Evolutionary conservation across 2,329 filamentous ascomycete genomes (phyloP), one percentile per base, ranked within the genome.

Genomic region (Fusarium oligoseptatum): DNA sequence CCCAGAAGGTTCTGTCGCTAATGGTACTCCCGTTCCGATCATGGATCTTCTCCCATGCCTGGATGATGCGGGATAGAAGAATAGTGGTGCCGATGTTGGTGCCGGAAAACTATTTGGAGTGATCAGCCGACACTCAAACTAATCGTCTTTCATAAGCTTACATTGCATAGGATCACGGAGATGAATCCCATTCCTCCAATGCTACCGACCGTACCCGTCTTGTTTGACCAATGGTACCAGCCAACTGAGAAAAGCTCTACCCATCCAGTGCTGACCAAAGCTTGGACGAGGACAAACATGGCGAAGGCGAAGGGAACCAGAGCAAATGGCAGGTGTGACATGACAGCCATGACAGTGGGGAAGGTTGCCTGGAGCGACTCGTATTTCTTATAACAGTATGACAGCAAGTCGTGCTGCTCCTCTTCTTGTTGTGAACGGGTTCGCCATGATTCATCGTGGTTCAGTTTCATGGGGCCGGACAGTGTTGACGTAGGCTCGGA

Each of bases 41-140:
- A 73, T 92, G 90, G 45, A 94, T 93, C 2, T 83, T 77, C 71
- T 89, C 84, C 93, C 93, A 94, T 0, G 89, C 84, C 79, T 94
- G 92, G 12, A 94, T 89, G 8, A 94, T 88, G 4, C 92, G 90
- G 10, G 89, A 93, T 1, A 94, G 85, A 1, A 94, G 88, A 77
- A 95, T 94, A 0, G 92, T 92, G 0, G 92, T 93, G 37, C 93
- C 92, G 62, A 94, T 94, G 73, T 94, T 94, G 2, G 93, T 94
- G 20, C 93, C 93, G 0, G 93, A 91, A 75, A 94, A 94, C 92
- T 94, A 70, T 45, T 29, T 29, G 1, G 27, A 8, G 27, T 29
- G 24, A 27, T 27, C 24, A 27, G 17, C 11, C 15, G 4, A 12
- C 5, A 0, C 2, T 6, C 3, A 2, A 14, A 36, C 20, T 2